phyloP scores from a whole-genome alignment of 352 stramenopile genomes.

The Blastocystis sp. region DNA sequence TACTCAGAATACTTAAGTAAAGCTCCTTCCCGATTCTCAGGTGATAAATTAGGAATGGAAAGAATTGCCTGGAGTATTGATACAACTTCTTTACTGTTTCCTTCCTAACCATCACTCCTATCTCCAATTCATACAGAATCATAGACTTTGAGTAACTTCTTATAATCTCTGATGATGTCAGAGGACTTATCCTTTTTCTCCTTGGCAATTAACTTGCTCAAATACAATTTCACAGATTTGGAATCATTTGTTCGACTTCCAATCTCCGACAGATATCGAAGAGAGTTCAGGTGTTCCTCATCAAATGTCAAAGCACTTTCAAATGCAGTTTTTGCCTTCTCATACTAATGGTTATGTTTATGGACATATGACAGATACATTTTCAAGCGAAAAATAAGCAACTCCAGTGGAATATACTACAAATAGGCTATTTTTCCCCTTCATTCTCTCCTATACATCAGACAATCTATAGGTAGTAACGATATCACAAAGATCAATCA shows the following conservation, averaged over 20 bases:
- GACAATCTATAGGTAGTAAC: not conserved
- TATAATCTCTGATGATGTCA: not conserved
- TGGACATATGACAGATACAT: not conserved
- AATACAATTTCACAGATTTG: not conserved
- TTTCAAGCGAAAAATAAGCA: not conserved
- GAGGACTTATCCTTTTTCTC: not conserved
- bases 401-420: not conserved
- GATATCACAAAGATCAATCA: conserved; percentile 12
- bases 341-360: not conserved
- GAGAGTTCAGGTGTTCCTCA: not conserved
- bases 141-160: conserved; percentile 1
- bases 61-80: not conserved
- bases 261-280: not conserved
- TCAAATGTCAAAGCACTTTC: not conserved
- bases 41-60: not conserved
- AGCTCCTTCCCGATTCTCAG: not conserved
- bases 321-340: not conserved
- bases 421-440: not conserved
- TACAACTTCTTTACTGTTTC: not conserved
- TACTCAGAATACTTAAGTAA: not conserved
- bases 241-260: not conserved
- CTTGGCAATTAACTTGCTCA: not conserved
- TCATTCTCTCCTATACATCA: conserved; percentile 12
- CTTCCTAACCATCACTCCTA: not conserved
- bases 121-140: not conserved